These are phyloP conservation scores for Pseudocercospora musae DNA, from an alignment of 2,329 filamentous ascomycete genomes.

Conservation along the genomic window DNA sequence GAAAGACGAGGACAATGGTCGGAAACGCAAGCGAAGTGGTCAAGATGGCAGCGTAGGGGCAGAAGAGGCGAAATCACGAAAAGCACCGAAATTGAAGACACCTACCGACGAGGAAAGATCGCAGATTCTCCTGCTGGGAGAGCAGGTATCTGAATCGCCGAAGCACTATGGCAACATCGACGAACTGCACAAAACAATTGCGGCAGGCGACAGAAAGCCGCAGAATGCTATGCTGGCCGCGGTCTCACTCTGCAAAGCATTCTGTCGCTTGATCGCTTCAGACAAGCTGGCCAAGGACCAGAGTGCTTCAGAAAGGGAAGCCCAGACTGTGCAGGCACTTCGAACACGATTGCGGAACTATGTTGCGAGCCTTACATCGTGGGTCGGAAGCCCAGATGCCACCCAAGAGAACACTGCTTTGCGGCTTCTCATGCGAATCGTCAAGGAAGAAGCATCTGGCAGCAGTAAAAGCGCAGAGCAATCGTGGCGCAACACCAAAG, in stretches of 20 bases:
- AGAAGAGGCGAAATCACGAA: constrained; percentile 32
- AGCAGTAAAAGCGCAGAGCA: constrained; percentile 51
- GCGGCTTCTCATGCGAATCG: constrained; percentile 74
- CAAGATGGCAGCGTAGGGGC: constrained; percentile 9
- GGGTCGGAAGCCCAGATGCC: constrained; percentile 60
- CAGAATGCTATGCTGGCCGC: constrained; percentile 54
- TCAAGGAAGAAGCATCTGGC: constrained; percentile 71
- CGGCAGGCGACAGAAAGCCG: constrained; percentile 56
- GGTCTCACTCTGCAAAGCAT: constrained; percentile 81
- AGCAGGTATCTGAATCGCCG: constrained; percentile 77
- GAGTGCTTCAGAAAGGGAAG: constrained; percentile 67
- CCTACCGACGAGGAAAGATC: constrained; percentile 47
- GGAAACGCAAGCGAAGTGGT: constrained; percentile 45
- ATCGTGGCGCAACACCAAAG: constrained; percentile 60
- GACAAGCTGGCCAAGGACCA: constrained; percentile 67
- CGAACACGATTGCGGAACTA: constrained; percentile 72
- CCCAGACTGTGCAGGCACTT: constrained; percentile 73
- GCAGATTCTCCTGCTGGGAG: constrained; percentile 71
- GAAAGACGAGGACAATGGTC: constrained; percentile 28
- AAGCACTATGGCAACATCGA: constrained; percentile 91
- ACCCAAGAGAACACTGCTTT: constrained; percentile 66
- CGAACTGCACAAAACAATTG: constrained; percentile 58
- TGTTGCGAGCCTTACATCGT: constrained; percentile 48
- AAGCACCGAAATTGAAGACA: constrained; percentile 40
- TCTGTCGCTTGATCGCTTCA: constrained; percentile 73